These are phyloP conservation scores for Lachnellula suecica DNA, from an alignment of 2,329 filamentous ascomycete species.

Conservation along the genomic window DNA sequence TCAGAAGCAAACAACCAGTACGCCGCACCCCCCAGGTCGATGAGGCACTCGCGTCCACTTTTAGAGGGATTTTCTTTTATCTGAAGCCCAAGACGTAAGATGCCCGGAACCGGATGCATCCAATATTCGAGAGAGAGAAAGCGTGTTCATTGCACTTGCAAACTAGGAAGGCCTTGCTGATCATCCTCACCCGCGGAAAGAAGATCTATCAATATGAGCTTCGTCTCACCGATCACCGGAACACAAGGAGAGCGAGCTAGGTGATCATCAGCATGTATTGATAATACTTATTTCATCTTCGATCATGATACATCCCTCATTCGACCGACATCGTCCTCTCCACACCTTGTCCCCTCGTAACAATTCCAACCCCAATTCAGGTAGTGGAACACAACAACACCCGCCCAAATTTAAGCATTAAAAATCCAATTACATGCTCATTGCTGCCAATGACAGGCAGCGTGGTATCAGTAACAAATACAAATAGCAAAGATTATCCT, in stretches of 20 bases:
- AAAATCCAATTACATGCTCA: not conserved
- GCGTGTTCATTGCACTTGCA: too few relatives aligned
- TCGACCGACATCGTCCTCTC: not conserved
- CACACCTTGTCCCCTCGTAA: not conserved
- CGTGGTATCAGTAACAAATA: conserved; percentile 5
- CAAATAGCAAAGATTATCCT: not conserved
- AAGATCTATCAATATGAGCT: not conserved
- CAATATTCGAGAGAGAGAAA: too few relatives aligned
- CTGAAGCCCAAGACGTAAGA: too few relatives aligned
- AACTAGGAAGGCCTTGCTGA: not conserved
- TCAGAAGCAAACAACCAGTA: too few relatives aligned
- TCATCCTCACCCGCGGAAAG: not conserved
- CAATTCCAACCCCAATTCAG: not conserved
- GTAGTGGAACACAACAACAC: not conserved
- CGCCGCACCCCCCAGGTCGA: too few relatives aligned
- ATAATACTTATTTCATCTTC: not conserved
- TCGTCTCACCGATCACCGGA: not conserved
- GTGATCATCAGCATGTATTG: not conserved
- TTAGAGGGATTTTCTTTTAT: too few relatives aligned
- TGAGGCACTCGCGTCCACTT: too few relatives aligned
- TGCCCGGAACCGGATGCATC: too few relatives aligned
- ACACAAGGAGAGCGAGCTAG: not conserved
- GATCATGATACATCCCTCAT: not conserved
- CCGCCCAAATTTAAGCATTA: conserved; percentile 1
- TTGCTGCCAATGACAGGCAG: not conserved